Conservation (phyloP, 1,284 basidiomycete species). For the Entoloma clypeatum region DNA sequence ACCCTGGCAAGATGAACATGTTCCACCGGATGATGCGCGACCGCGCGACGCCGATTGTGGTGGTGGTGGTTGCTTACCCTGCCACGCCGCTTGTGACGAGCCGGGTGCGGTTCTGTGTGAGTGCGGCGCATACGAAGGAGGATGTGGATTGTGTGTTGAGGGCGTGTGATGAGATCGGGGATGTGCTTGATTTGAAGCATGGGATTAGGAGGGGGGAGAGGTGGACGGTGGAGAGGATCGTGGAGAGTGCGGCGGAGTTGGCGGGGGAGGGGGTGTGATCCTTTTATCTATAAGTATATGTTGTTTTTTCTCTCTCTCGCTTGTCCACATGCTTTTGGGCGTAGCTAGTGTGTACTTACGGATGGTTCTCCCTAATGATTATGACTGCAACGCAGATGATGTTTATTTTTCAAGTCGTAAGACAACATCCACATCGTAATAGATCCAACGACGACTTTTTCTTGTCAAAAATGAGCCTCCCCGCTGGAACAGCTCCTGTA, state of each 20-base stretch:
- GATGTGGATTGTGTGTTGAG: slow-evolving; percentile 87
- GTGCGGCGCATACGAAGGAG: slow-evolving; percentile 94
- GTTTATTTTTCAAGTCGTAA: no score
- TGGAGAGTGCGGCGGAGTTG: slow-evolving; percentile 73
- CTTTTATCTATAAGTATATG: no score
- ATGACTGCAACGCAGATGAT: no score
- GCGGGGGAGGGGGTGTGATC: no score
- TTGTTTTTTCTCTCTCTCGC: no score
- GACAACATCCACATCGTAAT: no score
- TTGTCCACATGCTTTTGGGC: no score
- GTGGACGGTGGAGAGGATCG: slow-evolving; percentile 82
- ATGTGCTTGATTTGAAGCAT: slow-evolving; percentile 83
- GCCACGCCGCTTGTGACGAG: slow-evolving; percentile 90
- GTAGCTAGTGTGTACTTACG: no score
- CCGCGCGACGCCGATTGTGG: slow-evolving; percentile 76
- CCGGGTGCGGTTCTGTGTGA: slow-evolving; percentile 93
- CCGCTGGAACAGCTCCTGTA: slow-evolving; percentile 66
- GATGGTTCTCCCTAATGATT: no score
- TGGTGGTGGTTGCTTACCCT: slow-evolving; percentile 90
- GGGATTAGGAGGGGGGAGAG: slow-evolving; percentile 56
- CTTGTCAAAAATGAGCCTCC: slow-evolving; percentile 19
- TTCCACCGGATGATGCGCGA: slow-evolving; percentile 89
- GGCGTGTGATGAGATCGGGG: slow-evolving; percentile 93
- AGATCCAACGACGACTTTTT: no score
- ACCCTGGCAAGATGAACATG: slow-evolving; percentile 89